A percentile compares a stretch with the other conserved stretches of the same genome.
Conservation (phyloP, 257 asterid genomes). For the Solanum arcanum region DNA sequence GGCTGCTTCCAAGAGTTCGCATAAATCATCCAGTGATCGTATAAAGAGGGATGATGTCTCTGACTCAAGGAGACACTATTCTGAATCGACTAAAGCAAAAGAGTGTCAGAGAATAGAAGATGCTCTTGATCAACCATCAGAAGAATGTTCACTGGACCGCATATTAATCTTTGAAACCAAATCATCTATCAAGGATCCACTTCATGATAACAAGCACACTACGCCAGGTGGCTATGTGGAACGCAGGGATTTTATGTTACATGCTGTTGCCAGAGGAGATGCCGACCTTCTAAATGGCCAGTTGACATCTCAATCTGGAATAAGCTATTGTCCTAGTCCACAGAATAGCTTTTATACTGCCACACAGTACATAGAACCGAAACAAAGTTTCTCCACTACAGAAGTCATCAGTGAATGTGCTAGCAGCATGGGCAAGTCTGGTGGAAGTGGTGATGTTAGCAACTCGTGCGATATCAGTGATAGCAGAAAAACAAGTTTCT, state of each 20-base stretch:
- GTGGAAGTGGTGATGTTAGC: constrained; percentile 38
- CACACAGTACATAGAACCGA: constrained; percentile 28
- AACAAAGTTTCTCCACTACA: constrained; percentile 36
- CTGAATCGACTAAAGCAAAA: constrained; percentile 11
- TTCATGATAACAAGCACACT: constrained; percentile 17
- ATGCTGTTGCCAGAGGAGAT: constrained; percentile 8
- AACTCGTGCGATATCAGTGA: constrained; percentile 37
- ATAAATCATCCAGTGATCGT: constrained; percentile 21
- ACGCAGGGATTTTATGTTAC: constrained; percentile 10
- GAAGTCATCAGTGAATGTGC: constrained; percentile 30
- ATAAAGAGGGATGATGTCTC: not conserved
- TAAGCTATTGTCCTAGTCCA: constrained; percentile 24
- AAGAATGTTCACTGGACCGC: constrained; percentile 4
- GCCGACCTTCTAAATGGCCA: constrained; percentile 11
- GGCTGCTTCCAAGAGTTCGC: constrained; percentile 25
- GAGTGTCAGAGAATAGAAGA: constrained; percentile 2
- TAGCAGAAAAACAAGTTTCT: constrained; percentile 37
- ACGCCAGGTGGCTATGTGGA: constrained; percentile 21
- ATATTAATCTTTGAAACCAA: not conserved
- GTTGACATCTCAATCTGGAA: constrained; percentile 22
- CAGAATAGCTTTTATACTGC: constrained; percentile 32
- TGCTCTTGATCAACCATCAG: constrained; percentile 11
- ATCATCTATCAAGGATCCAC: constrained; percentile 12
- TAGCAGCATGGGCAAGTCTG: constrained; percentile 32
- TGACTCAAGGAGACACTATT: not conserved